These are phyloP conservation scores for Sideroxylon spinosum DNA, from an alignment of 179 eudicot genomes.

Conservation along the genomic window DNA sequence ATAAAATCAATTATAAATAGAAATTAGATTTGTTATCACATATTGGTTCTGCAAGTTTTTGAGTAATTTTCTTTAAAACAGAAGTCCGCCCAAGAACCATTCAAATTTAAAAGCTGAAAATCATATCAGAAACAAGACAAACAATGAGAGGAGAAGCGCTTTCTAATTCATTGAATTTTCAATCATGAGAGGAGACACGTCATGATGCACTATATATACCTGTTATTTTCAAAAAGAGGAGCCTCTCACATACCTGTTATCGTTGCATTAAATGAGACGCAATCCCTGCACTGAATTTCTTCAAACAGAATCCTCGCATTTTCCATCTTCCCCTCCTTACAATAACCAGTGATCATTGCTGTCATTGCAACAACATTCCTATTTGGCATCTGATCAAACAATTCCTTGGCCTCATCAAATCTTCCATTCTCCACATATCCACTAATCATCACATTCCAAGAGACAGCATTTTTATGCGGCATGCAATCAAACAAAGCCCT, in stretches of 20 bases:
- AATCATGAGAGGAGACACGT: background rate
- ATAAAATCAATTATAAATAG: background rate
- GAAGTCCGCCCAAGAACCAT: background rate
- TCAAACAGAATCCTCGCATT: constrained; percentile 35
- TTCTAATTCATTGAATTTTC: background rate
- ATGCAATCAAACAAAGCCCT: constrained; percentile 34
- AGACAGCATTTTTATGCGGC: constrained; percentile 24
- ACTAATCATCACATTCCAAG: constrained; percentile 45
- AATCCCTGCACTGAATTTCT: constrained; percentile 27
- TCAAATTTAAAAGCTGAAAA: background rate
- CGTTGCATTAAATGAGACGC: constrained; percentile 28
- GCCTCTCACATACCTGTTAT: constrained; percentile 20
- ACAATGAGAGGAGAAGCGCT: background rate
- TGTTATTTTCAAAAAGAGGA: constrained; percentile 2
- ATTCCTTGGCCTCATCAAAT: constrained; percentile 26
- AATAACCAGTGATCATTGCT: constrained; percentile 38
- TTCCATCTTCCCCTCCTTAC: constrained; percentile 38
- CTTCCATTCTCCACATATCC: constrained; percentile 32
- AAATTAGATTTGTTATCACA: background rate
- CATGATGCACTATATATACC: constrained; percentile 12
- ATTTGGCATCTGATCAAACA: constrained; percentile 34
- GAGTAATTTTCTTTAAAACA: background rate
- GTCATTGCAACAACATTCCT: constrained; percentile 29
- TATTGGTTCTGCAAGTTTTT: background rate
- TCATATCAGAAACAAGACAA: background rate